Conservation (phyloP, 139 green algal species). For the Trebouxia sp. region DNA sequence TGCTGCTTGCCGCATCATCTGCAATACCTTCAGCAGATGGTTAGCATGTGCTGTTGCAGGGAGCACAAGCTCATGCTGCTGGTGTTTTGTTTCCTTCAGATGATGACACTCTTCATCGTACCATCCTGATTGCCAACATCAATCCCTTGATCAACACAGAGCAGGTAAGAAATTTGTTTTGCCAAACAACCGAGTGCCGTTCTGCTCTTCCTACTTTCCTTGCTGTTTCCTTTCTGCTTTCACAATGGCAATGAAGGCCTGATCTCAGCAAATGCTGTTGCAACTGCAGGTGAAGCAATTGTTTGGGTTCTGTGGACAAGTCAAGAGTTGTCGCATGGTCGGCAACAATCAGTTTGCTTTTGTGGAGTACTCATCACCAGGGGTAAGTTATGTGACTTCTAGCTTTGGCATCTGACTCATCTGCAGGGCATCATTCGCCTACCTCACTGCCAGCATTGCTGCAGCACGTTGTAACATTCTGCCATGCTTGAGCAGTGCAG, state of each 20-base stretch:
- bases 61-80: conserved; percentile 24
- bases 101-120: conserved; percentile 36
- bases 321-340: conserved; percentile 43
- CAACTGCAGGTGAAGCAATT: conserved; percentile 62
- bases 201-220: not conserved
- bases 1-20: not conserved
- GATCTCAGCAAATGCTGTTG: too few species aligned
- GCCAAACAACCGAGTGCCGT: too few species aligned
- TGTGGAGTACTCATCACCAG: conserved; percentile 51
- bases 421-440: not conserved
- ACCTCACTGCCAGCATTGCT: not conserved
- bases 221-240: too few species aligned
- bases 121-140: conserved; percentile 56
- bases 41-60: conserved; percentile 38
- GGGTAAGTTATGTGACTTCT: conserved; percentile 12
- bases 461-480: not conserved
- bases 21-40: not conserved
- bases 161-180: conserved; percentile 34
- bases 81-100: conserved; percentile 45
- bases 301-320: conserved; percentile 60
- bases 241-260: not conserved
- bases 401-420: too few species aligned
- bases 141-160: conserved; percentile 47
- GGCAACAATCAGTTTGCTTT: conserved; percentile 46
- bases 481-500: not conserved